phyloP scores from a whole-genome alignment of 495 filamentous ascomycete genomes.

The Hypoxylon crocopeplum region DNA sequence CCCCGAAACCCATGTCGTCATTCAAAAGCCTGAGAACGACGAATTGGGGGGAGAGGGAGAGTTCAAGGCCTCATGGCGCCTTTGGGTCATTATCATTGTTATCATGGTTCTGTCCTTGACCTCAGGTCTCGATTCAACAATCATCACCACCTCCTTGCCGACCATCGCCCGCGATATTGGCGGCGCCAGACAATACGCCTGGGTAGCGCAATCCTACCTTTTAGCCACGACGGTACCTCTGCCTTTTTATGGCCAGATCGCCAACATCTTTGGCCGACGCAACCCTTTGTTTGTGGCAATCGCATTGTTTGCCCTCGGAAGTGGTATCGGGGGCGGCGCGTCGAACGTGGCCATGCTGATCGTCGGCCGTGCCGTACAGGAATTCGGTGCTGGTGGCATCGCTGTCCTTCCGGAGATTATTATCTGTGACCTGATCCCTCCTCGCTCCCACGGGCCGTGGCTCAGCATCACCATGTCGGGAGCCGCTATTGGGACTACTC shows the following conservation, averaged over 20 bases:
- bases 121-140: conserved; percentile 4
- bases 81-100: neutral
- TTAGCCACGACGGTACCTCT: neutral
- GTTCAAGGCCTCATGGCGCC: conserved; percentile 2
- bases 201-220: neutral
- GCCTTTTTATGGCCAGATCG: conserved; percentile 38
- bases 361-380: conserved; percentile 73
- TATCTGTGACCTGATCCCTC: too few species aligned
- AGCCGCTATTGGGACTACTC: too few species aligned
- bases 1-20: neutral
- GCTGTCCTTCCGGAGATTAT: too few species aligned
- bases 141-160: conserved; percentile 9
- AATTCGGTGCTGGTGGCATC: conserved; percentile 76
- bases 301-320: conserved; percentile 66
- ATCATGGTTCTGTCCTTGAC: conserved; percentile 1
- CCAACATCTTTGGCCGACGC: conserved; percentile 77
- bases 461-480: too few species aligned
- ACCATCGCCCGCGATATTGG: neutral
- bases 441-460: too few species aligned
- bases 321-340: conserved; percentile 70
- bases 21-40: neutral
- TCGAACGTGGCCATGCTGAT: conserved; percentile 71
- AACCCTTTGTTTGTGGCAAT: conserved; percentile 68
- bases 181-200: neutral
- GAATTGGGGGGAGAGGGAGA: neutral